phyloP scores from a whole-genome alignment of 179 eudicot genomes.

The Silene coronaria region DNA sequence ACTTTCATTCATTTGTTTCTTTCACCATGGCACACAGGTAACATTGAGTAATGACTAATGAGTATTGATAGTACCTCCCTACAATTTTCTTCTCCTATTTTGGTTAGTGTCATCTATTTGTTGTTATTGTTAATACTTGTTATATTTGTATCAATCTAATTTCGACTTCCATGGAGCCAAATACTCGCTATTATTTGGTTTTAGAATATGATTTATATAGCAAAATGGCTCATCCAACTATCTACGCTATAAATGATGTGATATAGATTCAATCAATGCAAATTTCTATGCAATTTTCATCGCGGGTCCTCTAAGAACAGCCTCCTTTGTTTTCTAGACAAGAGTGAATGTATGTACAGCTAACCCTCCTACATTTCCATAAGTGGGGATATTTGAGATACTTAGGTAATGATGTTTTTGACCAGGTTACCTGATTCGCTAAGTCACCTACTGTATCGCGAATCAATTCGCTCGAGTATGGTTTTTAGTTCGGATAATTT shows the following conservation, averaged over 20 bases:
- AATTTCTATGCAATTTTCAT: neutral
- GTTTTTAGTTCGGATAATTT: too few species aligned
- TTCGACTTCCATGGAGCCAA: neutral
- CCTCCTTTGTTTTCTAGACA: too few species aligned
- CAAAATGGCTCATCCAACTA: neutral
- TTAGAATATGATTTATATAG: slow-evolving; percentile 2
- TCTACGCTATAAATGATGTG: too few species aligned
- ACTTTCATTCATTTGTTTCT: slow-evolving; percentile 85
- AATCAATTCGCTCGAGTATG: too few species aligned
- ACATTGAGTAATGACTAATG: neutral
- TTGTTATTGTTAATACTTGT: neutral
- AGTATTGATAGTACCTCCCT: neutral
- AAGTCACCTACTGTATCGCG: too few species aligned
- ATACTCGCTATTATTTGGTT: neutral
- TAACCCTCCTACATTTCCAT: too few species aligned
- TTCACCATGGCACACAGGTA: slow-evolving; percentile 80
- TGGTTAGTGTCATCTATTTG: neutral
- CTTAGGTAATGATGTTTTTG: too few species aligned
- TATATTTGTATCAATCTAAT: neutral
- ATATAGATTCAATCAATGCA: neutral
- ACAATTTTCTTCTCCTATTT: neutral
- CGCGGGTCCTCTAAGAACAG: too few species aligned
- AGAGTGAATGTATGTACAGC: too few species aligned
- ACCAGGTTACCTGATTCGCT: too few species aligned
- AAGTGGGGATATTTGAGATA: too few species aligned